Evolutionary conservation across 2,329 filamentous ascomycete species (phyloP), one percentile per base, ranked within the genome.

Genomic region (Monilinia polystroma): DNA sequence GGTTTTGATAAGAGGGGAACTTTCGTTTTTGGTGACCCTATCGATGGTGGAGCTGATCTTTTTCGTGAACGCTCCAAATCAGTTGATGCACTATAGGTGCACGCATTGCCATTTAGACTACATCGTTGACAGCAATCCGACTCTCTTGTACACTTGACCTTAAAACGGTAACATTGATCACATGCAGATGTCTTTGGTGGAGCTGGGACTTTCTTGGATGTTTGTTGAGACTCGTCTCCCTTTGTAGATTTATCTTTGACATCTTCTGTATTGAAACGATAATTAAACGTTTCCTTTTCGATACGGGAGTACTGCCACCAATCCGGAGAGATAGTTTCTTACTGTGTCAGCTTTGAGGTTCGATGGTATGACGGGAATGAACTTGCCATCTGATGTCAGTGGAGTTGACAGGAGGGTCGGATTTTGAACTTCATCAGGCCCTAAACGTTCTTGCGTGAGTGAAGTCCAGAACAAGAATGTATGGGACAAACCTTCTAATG

Each of bases 111-210:
- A 35, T 20, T 55, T n/a, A 55, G 20, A 35, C 53, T 55, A 55
- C 53, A 55, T n/a, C 53, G 1, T 12, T 55, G 53, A 6, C 53
- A 55, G 18, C 53, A 55, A 38, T 55, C 53, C 32, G 53, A 26
- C 53, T 55, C 53, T 35, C 53, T 55, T 35, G 53, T 55, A 55
- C 53, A 55, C n/a, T 55, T 55, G 29, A 55, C 53, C 35, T 55
- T 55, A 14, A 55, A 55, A 20, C 53, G 29, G 12, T 55, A 55
- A 20, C 53, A 55, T 55, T 55, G 53, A 55, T 55, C 53, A n/a
- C 53, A 55, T n/a, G 53, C 53, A 32, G 53, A 55, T n/a, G 53
- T 55, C 29, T 55, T 55, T 5, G 41, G 12, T 16, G 12, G 12
- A 43, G 12, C 41, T 4, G 53, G 10, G 29, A 18, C 29, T 20